phyloP scores from a whole-genome alignment of 1,284 basidiomycete genomes.

The Cystobasidium slooffiae region DNA sequence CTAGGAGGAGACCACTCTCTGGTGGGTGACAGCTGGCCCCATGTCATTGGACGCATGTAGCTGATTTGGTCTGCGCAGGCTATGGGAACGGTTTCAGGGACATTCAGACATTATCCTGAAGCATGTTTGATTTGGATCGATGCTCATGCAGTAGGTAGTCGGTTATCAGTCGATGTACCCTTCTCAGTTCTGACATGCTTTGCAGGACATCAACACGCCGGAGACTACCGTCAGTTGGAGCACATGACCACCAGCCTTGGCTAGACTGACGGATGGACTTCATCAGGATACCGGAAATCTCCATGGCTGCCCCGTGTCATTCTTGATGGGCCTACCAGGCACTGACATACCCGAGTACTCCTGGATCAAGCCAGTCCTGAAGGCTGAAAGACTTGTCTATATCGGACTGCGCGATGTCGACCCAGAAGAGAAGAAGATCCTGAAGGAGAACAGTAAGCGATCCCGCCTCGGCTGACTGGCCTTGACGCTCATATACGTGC shows the following conservation, averaged over 20 bases:
- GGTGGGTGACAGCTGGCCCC: slow-evolving; percentile 61
- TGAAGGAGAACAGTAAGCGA: slow-evolving; percentile 69
- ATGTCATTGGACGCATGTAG: too few species aligned
- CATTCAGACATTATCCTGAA: slow-evolving; percentile 64
- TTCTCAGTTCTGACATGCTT: slow-evolving; percentile 57
- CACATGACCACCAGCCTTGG: background rate
- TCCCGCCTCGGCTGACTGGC: background rate
- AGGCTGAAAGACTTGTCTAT: slow-evolving; percentile 78
- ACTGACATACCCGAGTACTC: slow-evolving; percentile 65
- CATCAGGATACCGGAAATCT: slow-evolving; percentile 78
- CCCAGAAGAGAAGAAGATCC: slow-evolving; percentile 81
- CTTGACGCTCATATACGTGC: background rate
- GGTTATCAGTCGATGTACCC: background rate
- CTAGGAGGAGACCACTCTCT: slow-evolving; percentile 96
- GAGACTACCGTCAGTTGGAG: slow-evolving; percentile 66
- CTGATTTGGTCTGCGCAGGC: slow-evolving; percentile 63
- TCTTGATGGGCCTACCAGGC: slow-evolving; percentile 65
- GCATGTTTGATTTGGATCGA: slow-evolving; percentile 82
- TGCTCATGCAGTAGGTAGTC: slow-evolving; percentile 55
- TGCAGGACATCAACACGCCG: slow-evolving; percentile 93
- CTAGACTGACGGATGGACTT: background rate
- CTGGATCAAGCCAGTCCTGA: slow-evolving; percentile 79
- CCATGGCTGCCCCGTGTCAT: slow-evolving; percentile 97
- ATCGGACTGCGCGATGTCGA: slow-evolving; percentile 97
- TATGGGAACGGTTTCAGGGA: slow-evolving; percentile 88